Evolutionary conservation across 192 early-diverging fungal genomes (phyloP), one percentile per base, ranked within the genome.

Genomic region (Podila epicladia): DNA sequence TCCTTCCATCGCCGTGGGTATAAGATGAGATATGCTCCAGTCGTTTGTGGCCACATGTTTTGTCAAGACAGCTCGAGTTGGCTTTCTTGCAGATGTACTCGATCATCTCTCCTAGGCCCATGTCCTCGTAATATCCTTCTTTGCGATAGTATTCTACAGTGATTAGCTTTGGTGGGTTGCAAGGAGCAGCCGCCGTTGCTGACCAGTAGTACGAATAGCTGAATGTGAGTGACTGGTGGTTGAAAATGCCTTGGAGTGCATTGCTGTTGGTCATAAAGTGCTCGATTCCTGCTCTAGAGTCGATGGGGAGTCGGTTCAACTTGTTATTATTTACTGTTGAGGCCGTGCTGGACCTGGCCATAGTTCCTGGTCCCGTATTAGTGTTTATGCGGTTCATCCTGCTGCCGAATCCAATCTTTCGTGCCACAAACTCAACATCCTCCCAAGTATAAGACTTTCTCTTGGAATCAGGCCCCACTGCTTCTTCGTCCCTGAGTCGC

Each of bases 401-500:
- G 35, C 55, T 77, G 31, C 71, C 75, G 57, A 73, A 76, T 9
- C 71, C 67, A 50, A 83, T 82, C 62, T 62, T 76, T 48, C 48
- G 59, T 4, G 64, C 67, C 22, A 84, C 74, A 65, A 67, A 73
- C 24, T 68, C 75, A 28, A 83, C 57, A 59, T 72, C 65, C 20
- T 69, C 75, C 71, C 72, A 74, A 1, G 64, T 74, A 29, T 70
- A 73, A 1, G 70, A 71, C 24, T 70, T 77, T 49, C 68, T 20
- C 33, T 65, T 66, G 8, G 83, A 68, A 28, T 73, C 64, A 38
- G 71, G 33, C 6, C 75, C 75, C 9, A 66, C 48, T 13, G 64
- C 65, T 62, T 93, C 93, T 38, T 90, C 89, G 29, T 92, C 82
- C 29, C 85, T 84, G 73, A 92, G 84, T 41, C 88, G 74, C 17